Percentiles rank a stretch among this genome's conserved stretches.
Evolutionary conservation across 345 rosid species (phyloP).

Genomic region (Pistacia integerrima): DNA sequence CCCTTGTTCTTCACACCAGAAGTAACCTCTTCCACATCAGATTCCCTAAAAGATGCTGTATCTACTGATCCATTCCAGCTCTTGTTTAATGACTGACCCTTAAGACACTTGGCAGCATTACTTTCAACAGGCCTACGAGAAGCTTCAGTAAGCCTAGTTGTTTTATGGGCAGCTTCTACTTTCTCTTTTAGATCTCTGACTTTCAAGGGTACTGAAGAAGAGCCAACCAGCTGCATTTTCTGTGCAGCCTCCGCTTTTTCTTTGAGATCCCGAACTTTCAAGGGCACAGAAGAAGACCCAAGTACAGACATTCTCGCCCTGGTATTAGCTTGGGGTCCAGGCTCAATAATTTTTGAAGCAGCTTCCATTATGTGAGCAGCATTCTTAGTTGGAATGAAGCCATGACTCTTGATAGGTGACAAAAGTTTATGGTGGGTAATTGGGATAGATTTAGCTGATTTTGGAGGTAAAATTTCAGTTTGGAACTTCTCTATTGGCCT

Average conservation of each 20-base stretch:
- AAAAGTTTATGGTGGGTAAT: conserved; percentile 83
- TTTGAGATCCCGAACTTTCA: conserved; percentile 63
- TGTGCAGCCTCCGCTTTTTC: conserved; percentile 70
- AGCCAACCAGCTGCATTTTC: conserved; percentile 38
- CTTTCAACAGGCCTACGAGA: conserved; percentile 52
- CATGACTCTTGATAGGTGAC: conserved; percentile 94
- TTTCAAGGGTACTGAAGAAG: conserved; percentile 40
- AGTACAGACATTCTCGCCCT: conserved; percentile 52
- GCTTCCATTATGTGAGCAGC: conserved; percentile 98
- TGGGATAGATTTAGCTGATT: conserved; percentile 92
- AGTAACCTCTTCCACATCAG: conserved; percentile 52
- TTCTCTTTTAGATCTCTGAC: conserved; percentile 51
- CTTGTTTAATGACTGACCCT: conserved; percentile 63
- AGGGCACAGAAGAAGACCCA: conserved; percentile 67
- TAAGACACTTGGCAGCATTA: conserved; percentile 55
- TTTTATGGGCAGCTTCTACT: conserved; percentile 46
- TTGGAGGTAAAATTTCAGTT: conserved; percentile 90
- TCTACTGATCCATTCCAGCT: conserved; percentile 68
- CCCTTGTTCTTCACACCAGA: conserved; percentile 52
- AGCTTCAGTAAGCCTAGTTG: conserved; percentile 46
- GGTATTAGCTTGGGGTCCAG: conserved; percentile 42
- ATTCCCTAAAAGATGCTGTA: conserved; percentile 35
- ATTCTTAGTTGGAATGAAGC: conserved; percentile 72
- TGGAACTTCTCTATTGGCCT: conserved; percentile 91
- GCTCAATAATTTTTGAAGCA: conserved; percentile 79